These are phyloP conservation scores for Tolypocladium nubicola DNA, from an alignment of 2,329 filamentous ascomycete genomes.

Conservation along the genomic window DNA sequence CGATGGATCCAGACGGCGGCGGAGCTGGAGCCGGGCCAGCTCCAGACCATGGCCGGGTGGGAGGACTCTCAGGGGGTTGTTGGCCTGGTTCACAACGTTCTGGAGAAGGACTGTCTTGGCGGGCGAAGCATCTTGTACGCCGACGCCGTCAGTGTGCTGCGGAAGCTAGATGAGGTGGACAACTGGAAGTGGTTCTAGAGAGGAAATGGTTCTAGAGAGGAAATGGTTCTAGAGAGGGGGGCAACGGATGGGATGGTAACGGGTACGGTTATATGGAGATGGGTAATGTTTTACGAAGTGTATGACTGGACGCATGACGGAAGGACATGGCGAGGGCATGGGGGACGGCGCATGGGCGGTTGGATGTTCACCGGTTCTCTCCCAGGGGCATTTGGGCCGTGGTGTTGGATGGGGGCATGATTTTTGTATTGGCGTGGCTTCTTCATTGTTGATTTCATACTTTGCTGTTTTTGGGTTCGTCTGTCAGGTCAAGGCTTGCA, in stretches of 20 bases:
- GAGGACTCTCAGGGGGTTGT: slow-evolving; percentile 36
- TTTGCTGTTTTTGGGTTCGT: background rate
- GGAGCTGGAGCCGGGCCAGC: slow-evolving; percentile 25
- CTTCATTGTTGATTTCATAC: background rate
- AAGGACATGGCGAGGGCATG: background rate
- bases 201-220: slow-evolving; percentile 21
- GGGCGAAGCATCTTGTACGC: slow-evolving; percentile 37
- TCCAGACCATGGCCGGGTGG: slow-evolving; percentile 21
- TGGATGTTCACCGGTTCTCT: background rate
- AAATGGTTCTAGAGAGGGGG: slow-evolving; percentile 17
- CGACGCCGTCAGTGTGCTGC: slow-evolving; percentile 42
- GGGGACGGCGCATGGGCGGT: background rate
- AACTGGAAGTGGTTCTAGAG: slow-evolving; percentile 23
- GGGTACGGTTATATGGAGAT: background rate
- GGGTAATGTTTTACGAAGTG: slow-evolving; percentile 1
- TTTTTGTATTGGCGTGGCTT: too few species aligned
- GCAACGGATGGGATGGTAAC: background rate
- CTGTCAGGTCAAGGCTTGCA: background rate
- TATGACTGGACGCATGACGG: background rate
- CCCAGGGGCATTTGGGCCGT: background rate
- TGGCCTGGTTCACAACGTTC: slow-evolving; percentile 32
- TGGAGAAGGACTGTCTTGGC: slow-evolving; percentile 39
- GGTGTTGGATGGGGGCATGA: background rate
- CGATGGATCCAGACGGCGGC: slow-evolving; percentile 31
- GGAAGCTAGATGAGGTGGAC: slow-evolving; percentile 35